Evolutionary conservation across 1,139 yeast genomes (phyloP).

Genomic region (Saccharomyces hybrid): DNA sequence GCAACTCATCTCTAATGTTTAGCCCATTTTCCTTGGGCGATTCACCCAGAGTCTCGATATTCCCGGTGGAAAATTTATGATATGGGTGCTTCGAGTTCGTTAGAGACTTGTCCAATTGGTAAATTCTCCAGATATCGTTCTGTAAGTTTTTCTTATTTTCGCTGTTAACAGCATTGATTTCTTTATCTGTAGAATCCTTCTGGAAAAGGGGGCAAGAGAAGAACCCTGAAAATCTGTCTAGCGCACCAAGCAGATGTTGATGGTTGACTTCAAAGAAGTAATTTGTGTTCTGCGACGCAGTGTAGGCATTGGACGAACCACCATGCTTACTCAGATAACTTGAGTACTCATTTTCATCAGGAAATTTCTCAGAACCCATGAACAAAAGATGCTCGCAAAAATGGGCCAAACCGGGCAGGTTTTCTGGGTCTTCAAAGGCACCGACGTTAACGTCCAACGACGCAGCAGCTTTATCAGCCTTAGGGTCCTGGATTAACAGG

Average conservation of each 20-base stretch:
- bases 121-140: constrained; percentile 79
- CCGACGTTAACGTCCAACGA: constrained; percentile 90
- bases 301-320: constrained; percentile 72
- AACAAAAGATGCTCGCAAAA: constrained; percentile 92
- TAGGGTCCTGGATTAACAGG: constrained; percentile 69
- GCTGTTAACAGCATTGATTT: constrained; percentile 89
- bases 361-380: constrained; percentile 95
- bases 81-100: constrained; percentile 68
- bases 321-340: constrained; percentile 67
- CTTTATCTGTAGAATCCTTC: constrained; percentile 78
- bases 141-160: constrained; percentile 93
- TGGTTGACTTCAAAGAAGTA: constrained; percentile 80
- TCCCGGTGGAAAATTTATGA: constrained; percentile 72
- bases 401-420: constrained; percentile 84
- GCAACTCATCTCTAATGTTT: constrained; percentile 57
- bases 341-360: constrained; percentile 82
- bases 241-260: constrained; percentile 71
- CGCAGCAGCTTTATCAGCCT: constrained; percentile 86
- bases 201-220: constrained; percentile 80
- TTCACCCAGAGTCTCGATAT: constrained; percentile 50
- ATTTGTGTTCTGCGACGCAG: constrained; percentile 83
- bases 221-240: constrained; percentile 89
- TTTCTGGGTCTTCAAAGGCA: constrained; percentile 68
- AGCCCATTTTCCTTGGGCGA: constrained; percentile 44
- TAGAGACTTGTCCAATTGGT: constrained; percentile 71